Evolutionary conservation across 2,329 filamentous ascomycete species (phyloP), one percentile per base, ranked within the genome.

Genomic region (Diaporthe vexans): DNA sequence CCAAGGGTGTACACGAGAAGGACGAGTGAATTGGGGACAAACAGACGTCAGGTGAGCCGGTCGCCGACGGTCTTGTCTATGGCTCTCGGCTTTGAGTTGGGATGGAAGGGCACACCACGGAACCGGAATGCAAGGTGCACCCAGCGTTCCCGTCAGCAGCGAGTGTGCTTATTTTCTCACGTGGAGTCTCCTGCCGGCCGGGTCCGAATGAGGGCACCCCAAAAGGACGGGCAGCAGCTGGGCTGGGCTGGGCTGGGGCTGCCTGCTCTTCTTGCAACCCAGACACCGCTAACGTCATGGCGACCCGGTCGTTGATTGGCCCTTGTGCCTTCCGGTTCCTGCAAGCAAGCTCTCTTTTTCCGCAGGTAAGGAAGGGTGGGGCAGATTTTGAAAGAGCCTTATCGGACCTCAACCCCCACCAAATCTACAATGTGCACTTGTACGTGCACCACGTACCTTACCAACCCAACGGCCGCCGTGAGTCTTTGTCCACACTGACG

Each of bases 391-490:
- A 19, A 68, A 52, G 63, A 68, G 63, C 63, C 63, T 68, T 68
- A 68, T 68, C 63, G 63, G 63, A 68, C 35, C 48, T 68, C 33
- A 51, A 54, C n/a, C 63, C 61, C 63, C 63, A 68, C 63, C 48
- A 54, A 68, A 40, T 40, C n/a, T 21, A 13, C 48, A 68, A 52
- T 26, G 48, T 40, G 19, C 19, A 24, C 46, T 10, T 48, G 43
- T 46, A 37, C 37, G 43, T 17, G 8, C 11, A 51, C 46, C 21
- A 2, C 21, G 46, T 48, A 63, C 37, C n/a, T 19, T 15, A 15
- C 7, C 19, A 1, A 46, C 43, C 37, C 58, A 7, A 26, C 11
- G n/a, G 37, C 29, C 29, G 29, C 54, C 21, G 29, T 37, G 33
- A 19, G 13, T 48, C 37, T 46, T 29, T 21, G 24, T 48, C 40